A percentile compares a stretch with the other conserved stretches of the same genome.
Evolutionary conservation across 148 eudicot species (phyloP).

Genomic region (Cornus kousa): DNA sequence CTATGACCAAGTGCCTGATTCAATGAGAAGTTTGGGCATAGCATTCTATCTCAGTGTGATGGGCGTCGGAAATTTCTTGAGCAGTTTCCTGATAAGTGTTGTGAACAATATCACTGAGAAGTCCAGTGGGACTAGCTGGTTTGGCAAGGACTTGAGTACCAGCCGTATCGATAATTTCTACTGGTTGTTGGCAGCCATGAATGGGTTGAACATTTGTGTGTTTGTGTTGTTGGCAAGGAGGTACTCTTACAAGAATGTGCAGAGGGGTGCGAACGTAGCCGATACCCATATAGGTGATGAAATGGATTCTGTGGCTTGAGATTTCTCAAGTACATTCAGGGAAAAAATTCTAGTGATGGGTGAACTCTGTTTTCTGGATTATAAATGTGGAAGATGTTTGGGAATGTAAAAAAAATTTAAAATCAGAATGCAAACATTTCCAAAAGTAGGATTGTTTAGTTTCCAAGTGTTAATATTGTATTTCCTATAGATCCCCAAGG

Average conservation of each 20-base stretch:
- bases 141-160: slow-evolving; percentile 38
- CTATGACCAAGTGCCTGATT: slow-evolving; percentile 61
- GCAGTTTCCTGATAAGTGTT: slow-evolving; percentile 38
- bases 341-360: too few relatives aligned
- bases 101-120: slow-evolving; percentile 35
- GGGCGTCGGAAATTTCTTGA: slow-evolving; percentile 49
- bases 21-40: slow-evolving; percentile 19
- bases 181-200: slow-evolving; percentile 32
- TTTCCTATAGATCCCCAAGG: too few relatives aligned
- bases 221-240: slow-evolving; percentile 28
- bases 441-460: too few relatives aligned
- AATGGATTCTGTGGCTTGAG: too few relatives aligned
- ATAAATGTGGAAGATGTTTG: too few relatives aligned
- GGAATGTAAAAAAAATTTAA: too few relatives aligned
- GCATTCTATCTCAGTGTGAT: slow-evolving; percentile 55
- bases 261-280: slow-evolving; percentile 1
- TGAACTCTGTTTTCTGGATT: too few relatives aligned
- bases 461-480: too few relatives aligned
- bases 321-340: too few relatives aligned
- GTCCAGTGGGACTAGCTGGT: slow-evolving; percentile 39
- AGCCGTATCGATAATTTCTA: slow-evolving; percentile 44
- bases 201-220: slow-evolving; percentile 24
- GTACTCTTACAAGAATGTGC: slow-evolving; percentile 38
- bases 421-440: too few relatives aligned
- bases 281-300: not conserved